Evolutionary conservation across 1,284 basidiomycete species (phyloP).

Genomic region (Cutaneotrichosporon cutaneum): DNA sequence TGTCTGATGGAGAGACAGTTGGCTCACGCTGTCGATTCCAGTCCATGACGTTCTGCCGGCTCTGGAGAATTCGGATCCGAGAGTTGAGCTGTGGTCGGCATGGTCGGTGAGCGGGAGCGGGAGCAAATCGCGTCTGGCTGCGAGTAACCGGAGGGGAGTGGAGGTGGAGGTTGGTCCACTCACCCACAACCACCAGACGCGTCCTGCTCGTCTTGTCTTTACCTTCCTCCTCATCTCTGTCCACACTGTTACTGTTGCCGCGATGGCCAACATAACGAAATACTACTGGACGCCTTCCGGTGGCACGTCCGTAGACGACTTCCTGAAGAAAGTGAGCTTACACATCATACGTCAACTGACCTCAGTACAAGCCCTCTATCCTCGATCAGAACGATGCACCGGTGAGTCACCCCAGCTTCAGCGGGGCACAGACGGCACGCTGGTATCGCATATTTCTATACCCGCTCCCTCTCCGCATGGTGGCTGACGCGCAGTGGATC

Average conservation of each 20-base stretch:
- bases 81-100: too few relatives aligned
- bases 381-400: conserved; percentile 24
- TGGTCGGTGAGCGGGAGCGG: background rate
- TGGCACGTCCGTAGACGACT: conserved; percentile 27
- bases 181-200: background rate
- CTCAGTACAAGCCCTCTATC: conserved; percentile 29
- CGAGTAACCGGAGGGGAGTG: background rate
- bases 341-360: background rate
- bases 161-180: conserved; percentile 16
- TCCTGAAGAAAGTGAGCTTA: conserved; percentile 29
- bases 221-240: background rate
- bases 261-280: conserved; percentile 2
- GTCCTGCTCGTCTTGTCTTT: background rate
- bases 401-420: conserved; percentile 12
- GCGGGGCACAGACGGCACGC: background rate
- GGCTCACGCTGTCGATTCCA: background rate
- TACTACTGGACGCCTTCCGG: conserved; percentile 29
- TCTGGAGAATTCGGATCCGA: conserved; percentile 2
- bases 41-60: background rate
- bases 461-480: background rate
- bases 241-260: background rate
- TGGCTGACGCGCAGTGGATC: conserved; percentile 29
- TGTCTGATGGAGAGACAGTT: background rate
- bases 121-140: conserved; percentile 3
- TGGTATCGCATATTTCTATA: too few relatives aligned